Evolutionary conservation across 2,329 filamentous ascomycete genomes (phyloP), one percentile per base, ranked within the genome.

Genomic region (Fusarium verticillioides): DNA sequence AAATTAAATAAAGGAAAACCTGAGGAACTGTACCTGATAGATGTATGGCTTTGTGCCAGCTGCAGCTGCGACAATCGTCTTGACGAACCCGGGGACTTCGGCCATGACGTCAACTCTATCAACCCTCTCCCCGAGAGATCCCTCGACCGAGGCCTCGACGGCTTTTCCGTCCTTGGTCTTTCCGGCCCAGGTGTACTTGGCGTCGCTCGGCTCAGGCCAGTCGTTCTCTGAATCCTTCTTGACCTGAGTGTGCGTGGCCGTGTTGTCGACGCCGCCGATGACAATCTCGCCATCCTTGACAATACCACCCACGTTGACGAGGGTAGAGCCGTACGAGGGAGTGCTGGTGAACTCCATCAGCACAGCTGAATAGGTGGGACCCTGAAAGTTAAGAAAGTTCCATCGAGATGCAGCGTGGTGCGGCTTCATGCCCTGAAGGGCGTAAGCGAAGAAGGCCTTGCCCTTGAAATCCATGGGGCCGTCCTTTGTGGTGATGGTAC

Each of bases 311-410:
- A 98, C 93, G 72, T 90, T 93, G 72, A 99, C 95, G 23, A 90
- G 85, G 2, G 95, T 97, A 57, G 90, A 91, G 39, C 94, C 96
- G 80, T 99, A 99, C 9, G 96, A 98, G 8, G 94, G 91, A 34
- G 96, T 97, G 2, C 96, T 99, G 42, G 91, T 97, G 83, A 92
- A 99, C 83, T 98, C 93, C 96, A 99, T 99, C 86, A 98, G 87
- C 74, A 97, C 85, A 34, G 95, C 96, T 34, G 95, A 96, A 85
- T 94, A 93, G 26, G 87, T 94, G 28, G 94, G 92, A 19, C 94
- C 92, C 81, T 98, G 95, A 86, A 97, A 97, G 84, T 95, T 90
- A 83, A 90, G 88, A 85, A 98, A 99, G 84, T 96, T 97, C 96
- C 96, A 99, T 72, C 89, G 91, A 36, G 93, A 91, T 70, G 96